These are phyloP conservation scores for Naematelia aurantialba DNA, from an alignment of 768 basidiomycete species.

Conservation along the genomic window DNA sequence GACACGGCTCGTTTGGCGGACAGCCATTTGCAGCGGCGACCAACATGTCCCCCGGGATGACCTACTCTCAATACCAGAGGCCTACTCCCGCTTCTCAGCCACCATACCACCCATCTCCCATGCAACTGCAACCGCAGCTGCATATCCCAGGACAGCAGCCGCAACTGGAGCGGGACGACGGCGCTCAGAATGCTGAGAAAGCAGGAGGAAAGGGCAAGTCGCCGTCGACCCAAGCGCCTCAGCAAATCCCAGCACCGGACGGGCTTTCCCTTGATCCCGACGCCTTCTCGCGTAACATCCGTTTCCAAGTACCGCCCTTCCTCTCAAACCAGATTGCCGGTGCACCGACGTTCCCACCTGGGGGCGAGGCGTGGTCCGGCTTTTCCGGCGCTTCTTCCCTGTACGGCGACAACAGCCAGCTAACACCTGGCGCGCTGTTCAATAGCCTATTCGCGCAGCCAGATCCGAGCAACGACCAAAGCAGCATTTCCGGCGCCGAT, in stretches of 20 bases:
- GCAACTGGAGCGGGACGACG: slow-evolving; percentile 3
- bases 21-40: neutral
- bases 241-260: slow-evolving; percentile 12
- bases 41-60: neutral
- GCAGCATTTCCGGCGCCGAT: neutral
- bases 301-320: slow-evolving; percentile 44
- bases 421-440: slow-evolving; percentile 37
- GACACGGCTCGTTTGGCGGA: neutral
- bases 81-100: slow-evolving; percentile 2
- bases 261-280: slow-evolving; percentile 43
- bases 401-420: slow-evolving; percentile 15
- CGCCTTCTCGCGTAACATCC: slow-evolving; percentile 45
- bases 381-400: slow-evolving; percentile 24
- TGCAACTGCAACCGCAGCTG: slow-evolving; percentile 4
- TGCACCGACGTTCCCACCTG: slow-evolving; percentile 45
- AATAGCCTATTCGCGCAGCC: slow-evolving; percentile 20
- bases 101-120: neutral
- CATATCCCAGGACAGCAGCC: slow-evolving; percentile 3
- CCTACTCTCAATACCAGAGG: neutral
- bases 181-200: neutral
- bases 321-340: slow-evolving; percentile 29
- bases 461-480: slow-evolving; percentile 4
- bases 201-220: neutral
- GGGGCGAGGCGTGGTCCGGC: slow-evolving; percentile 49
- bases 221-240: neutral